Evolutionary conservation across 179 eudicot genomes (phyloP).

Genomic region (Spinacia oleracea): DNA sequence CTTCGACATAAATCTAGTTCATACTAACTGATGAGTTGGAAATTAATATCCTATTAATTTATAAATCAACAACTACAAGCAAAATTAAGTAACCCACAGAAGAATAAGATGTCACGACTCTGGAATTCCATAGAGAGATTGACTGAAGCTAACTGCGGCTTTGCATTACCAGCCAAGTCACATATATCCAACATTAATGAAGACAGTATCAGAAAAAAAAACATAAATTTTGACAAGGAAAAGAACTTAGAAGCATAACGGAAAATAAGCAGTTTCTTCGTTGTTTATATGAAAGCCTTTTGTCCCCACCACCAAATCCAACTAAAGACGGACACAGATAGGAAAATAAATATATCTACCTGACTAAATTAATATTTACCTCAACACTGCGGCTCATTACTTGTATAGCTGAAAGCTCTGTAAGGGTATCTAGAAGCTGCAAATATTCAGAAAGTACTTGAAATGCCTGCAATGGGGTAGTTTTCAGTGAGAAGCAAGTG

Average conservation of each 20-base stretch:
- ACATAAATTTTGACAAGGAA: neutral
- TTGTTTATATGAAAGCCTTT: neutral
- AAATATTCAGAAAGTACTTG: conserved; percentile 88
- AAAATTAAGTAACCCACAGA: no score
- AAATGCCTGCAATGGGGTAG: conserved; percentile 65
- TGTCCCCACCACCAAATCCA: neutral
- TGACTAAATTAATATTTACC: conserved; percentile 43
- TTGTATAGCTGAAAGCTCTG: conserved; percentile 76
- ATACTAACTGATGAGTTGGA: no score
- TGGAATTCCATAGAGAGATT: no score
- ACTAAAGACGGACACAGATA: neutral
- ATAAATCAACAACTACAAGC: no score
- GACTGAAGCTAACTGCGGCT: no score
- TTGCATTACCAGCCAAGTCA: neutral
- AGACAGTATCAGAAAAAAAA: neutral
- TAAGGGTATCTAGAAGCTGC: conserved; percentile 76
- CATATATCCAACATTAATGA: neutral
- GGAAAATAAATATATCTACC: neutral
- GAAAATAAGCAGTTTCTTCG: neutral
- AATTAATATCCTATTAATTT: no score
- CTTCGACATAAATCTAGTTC: no score
- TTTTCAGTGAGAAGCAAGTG: conserved; percentile 23
- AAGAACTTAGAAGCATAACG: neutral
- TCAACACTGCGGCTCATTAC: conserved; percentile 88
- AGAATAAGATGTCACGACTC: no score